Evolutionary conservation across 768 basidiomycete genomes (phyloP), one percentile per base, ranked within the genome.

Genomic region (Trametopsis cervina): DNA sequence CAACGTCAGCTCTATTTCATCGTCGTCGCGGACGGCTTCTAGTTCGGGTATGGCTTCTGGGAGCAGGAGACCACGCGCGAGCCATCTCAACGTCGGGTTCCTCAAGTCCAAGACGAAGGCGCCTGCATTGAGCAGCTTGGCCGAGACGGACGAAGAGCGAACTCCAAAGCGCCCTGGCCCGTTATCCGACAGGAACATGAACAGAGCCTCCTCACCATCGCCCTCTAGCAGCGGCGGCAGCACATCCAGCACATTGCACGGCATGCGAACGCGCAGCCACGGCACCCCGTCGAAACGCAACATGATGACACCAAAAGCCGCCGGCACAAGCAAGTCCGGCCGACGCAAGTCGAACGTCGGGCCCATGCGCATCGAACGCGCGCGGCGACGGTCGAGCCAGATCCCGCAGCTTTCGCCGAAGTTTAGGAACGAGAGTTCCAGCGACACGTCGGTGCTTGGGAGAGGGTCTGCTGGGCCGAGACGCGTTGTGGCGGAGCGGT

Each of bases 291-390:
- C 64, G 47, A 73, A 73, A 53, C 81, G 79, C 25, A 70, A 68
- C 24, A 75, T 80, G 41, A 69, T 76, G 40, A 71, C 75, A 38
- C 70, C 75, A 2, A 66, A 63, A 50, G 58, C 61, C 4, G 60
- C 60, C n/a, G 57, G 60, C 29, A 51, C 65, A 13, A 56, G 54
- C 47, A 77, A 73, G 57, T 66, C 68, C 24, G 55, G 63, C 1
- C 71, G 82, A 38, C 71, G 85, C 51, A 75, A 83, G 33, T 91
- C 89, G 20, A 83, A 82, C 56, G 76, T 89, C 48, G 89, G 89
- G 4, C 76, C 84, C n/a, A 58, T 81, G 62, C 80, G 89, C 27
- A 73, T 68, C 51, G 89, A 91, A 63, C 87, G 85, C 63, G 66
- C 67, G 12, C 71, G 87, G 50, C 71, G 89, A 50, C 75, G 89